Evolutionary conservation across 2,329 filamentous ascomycete genomes (phyloP), one percentile per base, ranked within the genome.

Genomic region (Nemania abortiva): DNA sequence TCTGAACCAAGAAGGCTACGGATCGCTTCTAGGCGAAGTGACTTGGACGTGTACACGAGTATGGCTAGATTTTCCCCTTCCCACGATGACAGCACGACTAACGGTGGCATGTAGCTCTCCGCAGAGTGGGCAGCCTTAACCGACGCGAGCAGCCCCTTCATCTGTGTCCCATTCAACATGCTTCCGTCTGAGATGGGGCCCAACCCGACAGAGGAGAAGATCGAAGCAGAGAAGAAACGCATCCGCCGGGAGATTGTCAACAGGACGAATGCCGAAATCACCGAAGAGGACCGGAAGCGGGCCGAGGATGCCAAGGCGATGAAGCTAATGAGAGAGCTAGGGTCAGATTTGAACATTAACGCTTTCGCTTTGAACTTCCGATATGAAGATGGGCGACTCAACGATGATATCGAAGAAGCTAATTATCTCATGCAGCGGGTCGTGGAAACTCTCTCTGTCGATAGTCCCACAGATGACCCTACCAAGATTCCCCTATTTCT

Each of bases 321-420:
- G 71, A 74, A 76, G 5, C 74, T 84, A 0, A 78, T 86, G 31
- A 77, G 80, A 0, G 75, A 78, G 0, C 69, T 85, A 0, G 83
- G 83, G 0, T 84, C 82, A 0, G 84, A 85, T n/a, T 74, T 83
- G 7, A 85, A 83, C 71, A 84, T 86, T 71, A 84, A 85, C 66
- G 79, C 80, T 6, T 83, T 85, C 58, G 76, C 82, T 0, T 72
- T 82, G 29, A 86, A 86, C 68, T 86, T 82, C 77, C 76, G 78
- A 2, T 70, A 83, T 50, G 59, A 29, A 11, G 24, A 73, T 15
- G 82, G 81, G 0, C 74, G 52, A 0, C 74, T 83, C 18, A 85
- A 85, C 67, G 75, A 74, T 0, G 82, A 85, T 53, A 75, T 85
- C 1, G 83, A 84, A 65, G 83, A 85, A 69, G 83, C 84, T 3